Base-by-base conservation (phyloP, 176 grass and related monocot species). In the Oryza punctata region DNA sequence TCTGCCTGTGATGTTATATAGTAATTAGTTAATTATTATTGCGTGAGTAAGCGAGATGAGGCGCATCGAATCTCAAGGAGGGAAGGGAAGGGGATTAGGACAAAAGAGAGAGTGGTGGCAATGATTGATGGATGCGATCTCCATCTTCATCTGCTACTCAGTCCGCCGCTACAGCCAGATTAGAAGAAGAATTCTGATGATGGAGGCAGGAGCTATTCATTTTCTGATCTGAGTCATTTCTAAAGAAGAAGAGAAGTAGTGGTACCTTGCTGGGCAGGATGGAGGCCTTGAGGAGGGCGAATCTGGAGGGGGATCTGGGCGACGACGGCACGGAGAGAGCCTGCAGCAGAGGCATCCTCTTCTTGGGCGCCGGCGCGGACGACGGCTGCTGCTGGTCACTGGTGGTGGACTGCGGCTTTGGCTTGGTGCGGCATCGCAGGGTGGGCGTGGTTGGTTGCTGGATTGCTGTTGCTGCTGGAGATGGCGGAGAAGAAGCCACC, bases 291-390 rank as follows among this genome's bases (percentile, higher is more conserved):
- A 99, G 80, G 65, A 94, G 89, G 29, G 89, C 89, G 79, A 99
- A 99, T 81, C 86, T 89, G 74, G 93, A 98, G 0, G 91, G 96
- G 52, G 96, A 94, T 90, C 96, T 89, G 59, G 96, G 93, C n/a
- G 96, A 98, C 1, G 93, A 83, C 11, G 96, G 93, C 65, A 87
- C 91, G 24, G 91, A 94, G 11, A 83, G 79, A 21, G 87, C 85
- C 89, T 95, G 87, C 72, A 91, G 45, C 85, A 94, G 83, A 68
- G 87, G 82, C 71, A 85, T n/a, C 29, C 85, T 44, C 65, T 87
- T 87, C 61, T 82, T 47, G 2, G 63, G 32, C 10, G 80, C 18
- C 65, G 59, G 32, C 25, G 75, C 57, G 60, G 77, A 69, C 18
- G 67, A 65, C 0, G 78, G 70, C 37, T 7, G 37, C 37, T 38